These are phyloP conservation scores for Iberis pinnata DNA, from an alignment of 345 rosid species.

Conservation along the genomic window DNA sequence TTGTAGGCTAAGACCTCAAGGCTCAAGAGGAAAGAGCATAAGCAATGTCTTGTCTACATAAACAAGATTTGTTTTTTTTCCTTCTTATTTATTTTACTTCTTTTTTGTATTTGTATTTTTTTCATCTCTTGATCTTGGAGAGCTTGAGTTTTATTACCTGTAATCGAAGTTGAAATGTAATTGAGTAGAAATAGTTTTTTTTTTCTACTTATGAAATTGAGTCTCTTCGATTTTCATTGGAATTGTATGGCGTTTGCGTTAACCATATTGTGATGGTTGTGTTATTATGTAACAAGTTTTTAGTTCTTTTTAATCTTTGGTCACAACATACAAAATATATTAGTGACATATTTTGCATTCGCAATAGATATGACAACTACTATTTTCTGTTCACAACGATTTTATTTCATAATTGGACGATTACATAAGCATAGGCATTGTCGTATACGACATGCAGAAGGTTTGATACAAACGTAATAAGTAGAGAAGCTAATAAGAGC, in stretches of 20 bases:
- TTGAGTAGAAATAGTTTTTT: constrained; percentile 17
- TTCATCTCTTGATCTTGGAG: constrained; percentile 14
- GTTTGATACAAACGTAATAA: no score
- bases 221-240: not conserved
- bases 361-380: no score
- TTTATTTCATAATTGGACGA: no score
- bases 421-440: no score
- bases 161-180: constrained; percentile 15
- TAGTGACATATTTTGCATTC: no score
- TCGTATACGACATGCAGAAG: no score
- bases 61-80: not conserved
- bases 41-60: constrained; percentile 27
- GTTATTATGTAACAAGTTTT: no score
- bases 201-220: not conserved
- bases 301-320: no score
- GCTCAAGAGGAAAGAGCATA: constrained; percentile 30
- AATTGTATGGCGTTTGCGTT: constrained; percentile 1
- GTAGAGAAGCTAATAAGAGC: no score
- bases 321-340: no score
- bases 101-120: not conserved
- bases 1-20: constrained; percentile 32
- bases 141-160: constrained; percentile 15
- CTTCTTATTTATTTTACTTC: not conserved
- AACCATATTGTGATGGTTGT: constrained; percentile 3
- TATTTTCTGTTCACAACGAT: no score